Percentiles rank a stretch among this genome's conserved stretches.
These are phyloP conservation scores for Phytophthora niederhauseri DNA, from an alignment of 352 stramenopile species.

Conservation along the genomic window DNA sequence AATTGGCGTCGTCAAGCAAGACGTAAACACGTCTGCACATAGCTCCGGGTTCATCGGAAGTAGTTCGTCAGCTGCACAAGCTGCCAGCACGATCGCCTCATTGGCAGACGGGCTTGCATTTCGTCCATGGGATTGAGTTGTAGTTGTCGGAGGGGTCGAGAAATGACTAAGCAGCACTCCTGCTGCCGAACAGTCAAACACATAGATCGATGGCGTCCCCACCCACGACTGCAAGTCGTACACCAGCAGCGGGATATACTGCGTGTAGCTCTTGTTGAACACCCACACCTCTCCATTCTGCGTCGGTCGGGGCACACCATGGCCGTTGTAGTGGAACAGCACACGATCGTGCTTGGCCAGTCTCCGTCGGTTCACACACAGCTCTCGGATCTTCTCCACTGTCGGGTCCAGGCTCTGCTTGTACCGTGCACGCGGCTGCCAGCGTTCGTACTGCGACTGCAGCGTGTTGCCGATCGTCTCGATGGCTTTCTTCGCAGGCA, in stretches of 20 bases:
- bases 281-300: conserved; percentile 99
- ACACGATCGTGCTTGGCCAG: conserved; percentile 95
- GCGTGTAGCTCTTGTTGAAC: conserved; percentile 99
- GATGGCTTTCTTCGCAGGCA: conserved; percentile 94
- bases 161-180: conserved; percentile 97
- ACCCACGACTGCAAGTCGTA: conserved; percentile 96
- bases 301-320: conserved; percentile 98
- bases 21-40: conserved; percentile 99
- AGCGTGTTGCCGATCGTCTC: conserved; percentile 96
- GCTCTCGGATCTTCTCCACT: conserved; percentile 94
- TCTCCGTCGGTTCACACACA: conserved; percentile 94
- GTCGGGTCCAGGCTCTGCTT: conserved; percentile 96
- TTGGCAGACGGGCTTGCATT: conserved; percentile 39
- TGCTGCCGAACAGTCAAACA: conserved; percentile 98
- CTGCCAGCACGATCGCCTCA: conserved; percentile 97
- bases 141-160: conserved; percentile 36
- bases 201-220: conserved; percentile 94
- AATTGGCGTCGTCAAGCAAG: conserved; percentile 99
- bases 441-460: conserved; percentile 96
- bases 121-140: conserved; percentile 24
- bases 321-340: conserved; percentile 99
- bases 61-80: conserved; percentile 94
- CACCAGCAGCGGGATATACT: conserved; percentile 99
- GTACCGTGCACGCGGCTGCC: conserved; percentile 95
- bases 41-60: conserved; percentile 97